A percentile compares a stretch with the other conserved stretches of the same genome.
phyloP scores from a whole-genome alignment of 202 grass and related monocot genomes.

The Cymbopogon flexuosus region DNA sequence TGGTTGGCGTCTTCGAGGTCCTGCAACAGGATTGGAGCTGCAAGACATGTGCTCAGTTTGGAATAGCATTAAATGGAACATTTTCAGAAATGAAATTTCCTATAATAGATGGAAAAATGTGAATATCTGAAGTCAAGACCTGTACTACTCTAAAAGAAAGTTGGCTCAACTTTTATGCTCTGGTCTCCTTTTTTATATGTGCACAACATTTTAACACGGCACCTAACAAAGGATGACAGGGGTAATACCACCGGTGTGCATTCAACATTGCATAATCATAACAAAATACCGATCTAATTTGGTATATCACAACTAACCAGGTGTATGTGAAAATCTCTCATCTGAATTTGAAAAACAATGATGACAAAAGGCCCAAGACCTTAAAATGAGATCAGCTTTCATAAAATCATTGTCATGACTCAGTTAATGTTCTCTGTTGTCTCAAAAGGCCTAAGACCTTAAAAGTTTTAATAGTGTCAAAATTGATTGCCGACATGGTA shows the following conservation, averaged over 20 bases:
- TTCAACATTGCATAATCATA: neutral
- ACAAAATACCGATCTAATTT: neutral
- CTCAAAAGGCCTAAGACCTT: neutral
- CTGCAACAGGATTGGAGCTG: neutral
- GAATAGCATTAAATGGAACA: neutral
- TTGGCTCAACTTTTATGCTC: neutral
- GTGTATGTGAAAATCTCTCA: too few relatives aligned
- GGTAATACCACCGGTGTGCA: neutral
- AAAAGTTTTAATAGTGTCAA: neutral
- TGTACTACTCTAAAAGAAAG: neutral
- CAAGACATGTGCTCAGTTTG: neutral
- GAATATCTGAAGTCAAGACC: neutral
- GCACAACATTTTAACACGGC: neutral
- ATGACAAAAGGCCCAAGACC: neutral
- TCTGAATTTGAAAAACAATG: too few relatives aligned
- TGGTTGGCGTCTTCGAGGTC: slow-evolving; percentile 11
- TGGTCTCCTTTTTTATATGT: neutral
- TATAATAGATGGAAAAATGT: neutral
- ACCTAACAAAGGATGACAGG: neutral
- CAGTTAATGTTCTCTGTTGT: neutral
- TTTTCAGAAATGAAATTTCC: neutral
- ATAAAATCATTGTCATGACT: neutral
- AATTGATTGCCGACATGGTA: neutral
- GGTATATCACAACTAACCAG: neutral
- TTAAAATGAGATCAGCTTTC: neutral